Conservation (phyloP, 257 asterid genomes). For the Jaltomata sinuosa region DNA sequence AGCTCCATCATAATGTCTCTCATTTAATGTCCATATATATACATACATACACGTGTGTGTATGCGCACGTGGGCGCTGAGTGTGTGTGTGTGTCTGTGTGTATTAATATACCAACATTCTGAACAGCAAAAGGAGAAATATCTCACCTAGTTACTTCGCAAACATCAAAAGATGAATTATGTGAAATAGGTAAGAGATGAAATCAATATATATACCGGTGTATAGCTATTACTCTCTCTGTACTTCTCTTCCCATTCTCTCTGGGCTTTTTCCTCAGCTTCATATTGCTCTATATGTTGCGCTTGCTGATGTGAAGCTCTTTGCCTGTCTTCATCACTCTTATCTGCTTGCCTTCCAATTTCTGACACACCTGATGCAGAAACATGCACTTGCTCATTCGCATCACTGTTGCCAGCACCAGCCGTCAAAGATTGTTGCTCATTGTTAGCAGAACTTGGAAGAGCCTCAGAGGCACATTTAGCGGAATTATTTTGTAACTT, state of each 20-base stretch:
- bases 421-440: conserved; percentile 22
- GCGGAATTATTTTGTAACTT: background rate
- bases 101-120: background rate
- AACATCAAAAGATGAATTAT: background rate
- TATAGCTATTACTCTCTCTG: conserved; percentile 47
- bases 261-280: conserved; percentile 76
- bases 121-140: background rate
- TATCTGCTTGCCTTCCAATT: conserved; percentile 19
- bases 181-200: background rate
- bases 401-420: conserved; percentile 21
- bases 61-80: background rate
- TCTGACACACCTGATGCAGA: conserved; percentile 8
- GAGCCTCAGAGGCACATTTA: conserved; percentile 20
- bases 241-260: conserved; percentile 89
- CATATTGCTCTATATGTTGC: conserved; percentile 42
- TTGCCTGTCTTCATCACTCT: conserved; percentile 40
- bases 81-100: background rate
- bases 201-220: conserved; percentile 39
- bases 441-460: conserved; percentile 30
- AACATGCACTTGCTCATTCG: conserved; percentile 19
- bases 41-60: too few species aligned
- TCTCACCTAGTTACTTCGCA: background rate
- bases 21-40: too few species aligned
- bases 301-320: conserved; percentile 58
- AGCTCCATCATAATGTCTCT: too few species aligned